Evolutionary conservation across 352 stramenopile genomes (phyloP).

Genomic region (Globisporangium irregulare): DNA sequence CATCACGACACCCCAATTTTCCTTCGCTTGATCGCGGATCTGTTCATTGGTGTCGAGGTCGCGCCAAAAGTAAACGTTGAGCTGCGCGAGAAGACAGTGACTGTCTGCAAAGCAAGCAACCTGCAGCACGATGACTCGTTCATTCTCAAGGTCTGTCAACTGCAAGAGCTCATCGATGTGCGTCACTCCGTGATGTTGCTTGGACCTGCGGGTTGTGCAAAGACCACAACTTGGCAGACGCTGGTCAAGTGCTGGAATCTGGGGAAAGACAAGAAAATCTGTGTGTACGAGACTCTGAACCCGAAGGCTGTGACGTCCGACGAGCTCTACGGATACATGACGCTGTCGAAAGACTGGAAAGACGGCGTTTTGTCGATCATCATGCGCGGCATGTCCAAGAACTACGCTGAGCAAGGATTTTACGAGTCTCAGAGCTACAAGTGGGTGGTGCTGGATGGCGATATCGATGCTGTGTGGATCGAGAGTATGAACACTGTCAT

Average conservation of each 20-base stretch:
- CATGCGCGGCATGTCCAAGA: slow-evolving; percentile 90
- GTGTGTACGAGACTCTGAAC: slow-evolving; percentile 88
- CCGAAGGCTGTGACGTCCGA: slow-evolving; percentile 88
- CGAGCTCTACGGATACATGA: slow-evolving; percentile 94
- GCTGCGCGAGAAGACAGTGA: slow-evolving; percentile 90
- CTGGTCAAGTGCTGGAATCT: slow-evolving; percentile 87
- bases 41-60: slow-evolving; percentile 93
- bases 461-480: slow-evolving; percentile 90
- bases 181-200: slow-evolving; percentile 88
- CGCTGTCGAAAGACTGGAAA: slow-evolving; percentile 89
- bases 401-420: slow-evolving; percentile 89
- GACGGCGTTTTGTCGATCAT: slow-evolving; percentile 88
- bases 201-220: slow-evolving; percentile 76
- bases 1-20: slow-evolving; percentile 88
- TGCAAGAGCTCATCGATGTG: slow-evolving; percentile 87
- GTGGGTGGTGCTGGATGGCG: slow-evolving; percentile 85
- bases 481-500: slow-evolving; percentile 97
- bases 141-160: slow-evolving; percentile 84
- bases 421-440: slow-evolving; percentile 94
- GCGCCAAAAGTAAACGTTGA: slow-evolving; percentile 92
- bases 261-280: slow-evolving; percentile 86
- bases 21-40: slow-evolving; percentile 79
- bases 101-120: slow-evolving; percentile 88
- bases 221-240: slow-evolving; percentile 84
- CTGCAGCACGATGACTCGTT: slow-evolving; percentile 85